Percentiles rank a stretch among this genome's conserved stretches.
phyloP scores from a whole-genome alignment of 805 yeast genomes.

The Yamadazyma paraphyllophila region DNA sequence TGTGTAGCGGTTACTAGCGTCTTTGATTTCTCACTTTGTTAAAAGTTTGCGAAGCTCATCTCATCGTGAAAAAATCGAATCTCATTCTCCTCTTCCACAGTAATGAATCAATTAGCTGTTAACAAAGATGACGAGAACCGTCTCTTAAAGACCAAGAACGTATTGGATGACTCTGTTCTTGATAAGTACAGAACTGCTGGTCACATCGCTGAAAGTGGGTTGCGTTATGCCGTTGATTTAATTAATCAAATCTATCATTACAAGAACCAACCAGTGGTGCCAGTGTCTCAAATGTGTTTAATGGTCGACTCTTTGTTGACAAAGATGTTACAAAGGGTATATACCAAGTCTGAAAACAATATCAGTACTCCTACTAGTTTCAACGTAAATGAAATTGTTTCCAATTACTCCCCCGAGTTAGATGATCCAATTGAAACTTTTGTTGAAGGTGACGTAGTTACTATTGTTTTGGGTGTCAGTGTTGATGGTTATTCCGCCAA shows the following conservation, averaged over 20 bases:
- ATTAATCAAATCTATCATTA: constrained; percentile 75
- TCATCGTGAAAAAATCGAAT: constrained; percentile 4
- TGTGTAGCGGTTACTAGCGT: neutral
- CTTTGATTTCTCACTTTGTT: neutral
- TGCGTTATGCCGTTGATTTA: constrained; percentile 61
- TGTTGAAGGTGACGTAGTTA: constrained; percentile 79
- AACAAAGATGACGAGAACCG: constrained; percentile 73
- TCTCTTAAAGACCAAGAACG: constrained; percentile 69
- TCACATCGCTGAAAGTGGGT: constrained; percentile 79
- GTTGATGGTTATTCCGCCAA: constrained; percentile 93
- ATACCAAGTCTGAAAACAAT: constrained; percentile 77
- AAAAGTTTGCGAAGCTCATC: constrained; percentile 4
- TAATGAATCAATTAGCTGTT: constrained; percentile 57
- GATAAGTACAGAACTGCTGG: constrained; percentile 90
- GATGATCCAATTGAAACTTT: constrained; percentile 56
- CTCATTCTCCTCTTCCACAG: neutral
- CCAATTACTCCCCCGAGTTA: constrained; percentile 84
- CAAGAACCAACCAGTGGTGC: constrained; percentile 37
- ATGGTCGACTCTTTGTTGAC: constrained; percentile 75
- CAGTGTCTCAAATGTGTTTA: constrained; percentile 72
- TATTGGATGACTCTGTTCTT: constrained; percentile 56
- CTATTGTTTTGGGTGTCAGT: constrained; percentile 83
- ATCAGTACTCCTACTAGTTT: constrained; percentile 89
- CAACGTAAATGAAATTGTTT: constrained; percentile 74
- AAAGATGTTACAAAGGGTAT: constrained; percentile 57